Percentiles rank a stretch among this genome's conserved stretches.
phyloP scores from a whole-genome alignment of 805 yeast species.

The Spencermartinsiella europaea region DNA sequence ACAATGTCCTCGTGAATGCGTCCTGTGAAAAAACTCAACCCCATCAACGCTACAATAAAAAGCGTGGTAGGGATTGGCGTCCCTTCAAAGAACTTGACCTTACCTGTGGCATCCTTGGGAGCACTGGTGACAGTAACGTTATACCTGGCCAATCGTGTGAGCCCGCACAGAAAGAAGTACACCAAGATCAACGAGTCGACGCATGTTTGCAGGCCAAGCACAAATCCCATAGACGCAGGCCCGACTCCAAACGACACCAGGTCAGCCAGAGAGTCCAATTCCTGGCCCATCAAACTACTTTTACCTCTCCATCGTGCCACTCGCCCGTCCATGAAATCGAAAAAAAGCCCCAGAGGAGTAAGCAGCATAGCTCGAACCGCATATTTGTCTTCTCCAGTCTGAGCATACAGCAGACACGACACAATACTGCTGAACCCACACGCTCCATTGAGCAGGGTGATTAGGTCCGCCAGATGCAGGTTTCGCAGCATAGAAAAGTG shows the following conservation, averaged over 20 bases:
- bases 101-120: slow-evolving; percentile 85
- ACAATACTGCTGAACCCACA: slow-evolving; percentile 89
- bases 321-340: slow-evolving; percentile 95
- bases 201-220: slow-evolving; percentile 83
- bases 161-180: slow-evolving; percentile 87
- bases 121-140: slow-evolving; percentile 89
- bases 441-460: slow-evolving; percentile 89
- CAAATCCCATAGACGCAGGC: slow-evolving; percentile 89
- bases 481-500: slow-evolving; percentile 72
- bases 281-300: slow-evolving; percentile 93
- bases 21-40: slow-evolving; percentile 52
- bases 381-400: slow-evolving; percentile 54
- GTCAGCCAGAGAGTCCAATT: slow-evolving; percentile 94
- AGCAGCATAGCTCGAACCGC: slow-evolving; percentile 84
- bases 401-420: slow-evolving; percentile 75
- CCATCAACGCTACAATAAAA: slow-evolving; percentile 67
- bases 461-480: slow-evolving; percentile 92
- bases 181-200: slow-evolving; percentile 70
- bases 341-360: slow-evolving; percentile 85
- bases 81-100: slow-evolving; percentile 90
- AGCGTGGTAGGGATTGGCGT: slow-evolving; percentile 91
- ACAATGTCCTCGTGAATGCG: slow-evolving; percentile 48
- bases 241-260: slow-evolving; percentile 92
- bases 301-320: slow-evolving; percentile 93
- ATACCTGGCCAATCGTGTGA: slow-evolving; percentile 90